A percentile compares a stretch with the other conserved stretches of the same genome.
Conservation (phyloP, 2,329 filamentous ascomycete genomes). For the Ceratocystiopsis minuta region DNA sequence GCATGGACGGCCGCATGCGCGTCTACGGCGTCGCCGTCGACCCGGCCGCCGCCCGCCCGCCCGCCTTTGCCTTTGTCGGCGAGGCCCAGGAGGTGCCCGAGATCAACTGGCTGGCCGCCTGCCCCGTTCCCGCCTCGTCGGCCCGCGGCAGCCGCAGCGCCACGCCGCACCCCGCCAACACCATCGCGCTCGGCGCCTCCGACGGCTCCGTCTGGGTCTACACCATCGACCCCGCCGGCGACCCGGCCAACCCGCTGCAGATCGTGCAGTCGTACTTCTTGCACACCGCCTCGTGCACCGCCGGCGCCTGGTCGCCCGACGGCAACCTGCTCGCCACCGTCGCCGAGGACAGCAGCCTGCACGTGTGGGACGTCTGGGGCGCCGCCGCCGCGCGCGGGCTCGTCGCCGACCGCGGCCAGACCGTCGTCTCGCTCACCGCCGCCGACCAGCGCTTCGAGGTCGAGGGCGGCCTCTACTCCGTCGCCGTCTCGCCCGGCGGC, state of each 20-base stretch:
- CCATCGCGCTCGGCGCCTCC: conserved; percentile 69
- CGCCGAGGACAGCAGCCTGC: conserved; percentile 71
- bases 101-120: conserved; percentile 63
- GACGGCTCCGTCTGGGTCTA: conserved; percentile 96
- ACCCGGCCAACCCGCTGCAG: conserved; percentile 42
- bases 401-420: conserved; percentile 29
- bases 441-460: conserved; percentile 82
- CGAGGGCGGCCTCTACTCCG: conserved; percentile 77
- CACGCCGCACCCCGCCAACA: conserved; percentile 52
- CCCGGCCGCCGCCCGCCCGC: conserved; percentile 16
- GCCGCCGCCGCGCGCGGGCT: conserved; percentile 44
- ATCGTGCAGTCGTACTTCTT: conserved; percentile 88
- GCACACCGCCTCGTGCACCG: conserved; percentile 72
- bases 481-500: conserved; percentile 66
- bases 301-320: conserved; percentile 78
- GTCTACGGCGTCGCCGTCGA: conserved; percentile 40
- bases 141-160: conserved; percentile 22
- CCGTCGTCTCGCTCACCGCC: conserved; percentile 59
- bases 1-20: conserved; percentile 68
- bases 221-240: conserved; percentile 48
- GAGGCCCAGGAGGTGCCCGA: conserved; percentile 84
- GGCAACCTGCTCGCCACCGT: conserved; percentile 77
- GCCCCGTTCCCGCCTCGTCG: no score
- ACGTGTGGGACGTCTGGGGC: conserved; percentile 85
- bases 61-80: conserved; percentile 40